Evolutionary conservation across 306 rosid species (phyloP), one percentile per base, ranked within the genome.

Genomic region (Fragaria ananassa): DNA sequence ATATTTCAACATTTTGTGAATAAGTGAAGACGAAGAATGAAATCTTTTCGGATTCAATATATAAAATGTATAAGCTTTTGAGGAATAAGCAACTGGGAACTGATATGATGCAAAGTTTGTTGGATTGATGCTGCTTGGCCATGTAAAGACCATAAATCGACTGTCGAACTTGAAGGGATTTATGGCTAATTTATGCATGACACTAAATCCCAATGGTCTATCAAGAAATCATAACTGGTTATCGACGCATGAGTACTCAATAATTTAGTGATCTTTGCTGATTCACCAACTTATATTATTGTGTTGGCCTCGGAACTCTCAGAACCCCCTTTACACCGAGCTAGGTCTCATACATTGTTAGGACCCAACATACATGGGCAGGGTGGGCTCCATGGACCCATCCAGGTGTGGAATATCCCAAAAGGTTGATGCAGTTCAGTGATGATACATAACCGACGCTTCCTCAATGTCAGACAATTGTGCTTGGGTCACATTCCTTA

Each of bases 1-100:
- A 68, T 73, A n/a, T 64, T 72, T 39, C 69, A 37, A 45, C 63
- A 68, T 72, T 63, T 57, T 66, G 74, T 46, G 50, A 44, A 46
- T 37, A 65, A 46, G 29, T 51, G 19, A 62, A 71, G 75, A 78
- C 8, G 6, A 46, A 69, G 51, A 9, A 80, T 14, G 80, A 72
- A 81, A 46, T 70, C 75, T 51, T 56, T 6, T 45, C 51, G 12
- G n/a, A 68, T 17, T 34, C 70, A 8, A 37, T 66, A 19, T 19
- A 39, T 19, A 14, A 19, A n/a, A 66, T 18, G 13, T 66, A 10
- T 11, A 41, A 10, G 25, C 8, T 66, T 66, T 68, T 68, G 37
- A 15, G 27, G 4, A 44, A 69, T 25, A 68, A 27, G 14, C 14
- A 42, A 11, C 44, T 68, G 2, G 13, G 12, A 44, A 68, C n/a